These are phyloP conservation scores for Rutstroemia sp. DNA, from an alignment of 2,329 filamentous ascomycete species.

Conservation along the genomic window DNA sequence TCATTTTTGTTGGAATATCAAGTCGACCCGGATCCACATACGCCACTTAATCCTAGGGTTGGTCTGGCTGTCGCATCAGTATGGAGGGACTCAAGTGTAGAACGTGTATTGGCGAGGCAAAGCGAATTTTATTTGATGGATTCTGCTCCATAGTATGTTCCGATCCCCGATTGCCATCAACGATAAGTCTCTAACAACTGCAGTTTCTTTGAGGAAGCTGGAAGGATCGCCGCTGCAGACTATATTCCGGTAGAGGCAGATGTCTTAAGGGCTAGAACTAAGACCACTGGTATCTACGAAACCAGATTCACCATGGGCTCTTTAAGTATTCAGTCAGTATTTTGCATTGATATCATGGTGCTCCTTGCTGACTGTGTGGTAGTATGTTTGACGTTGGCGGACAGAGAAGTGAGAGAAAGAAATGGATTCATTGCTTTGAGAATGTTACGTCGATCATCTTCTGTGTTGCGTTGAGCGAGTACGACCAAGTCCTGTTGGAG, in stretches of 20 bases:
- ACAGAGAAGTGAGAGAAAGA: conserved; percentile 94
- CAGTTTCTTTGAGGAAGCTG: conserved; percentile 93
- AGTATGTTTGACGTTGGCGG: conserved; percentile 99
- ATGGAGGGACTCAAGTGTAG: conserved; percentile 83
- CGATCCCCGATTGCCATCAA: neutral
- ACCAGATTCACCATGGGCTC: conserved; percentile 98
- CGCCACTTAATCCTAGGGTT: conserved; percentile 71
- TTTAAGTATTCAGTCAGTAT: conserved; percentile 88
- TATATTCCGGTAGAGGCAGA: conserved; percentile 94
- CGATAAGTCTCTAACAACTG: conserved; percentile 12
- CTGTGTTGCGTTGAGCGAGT: conserved; percentile 95
- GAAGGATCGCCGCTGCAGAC: conserved; percentile 72
- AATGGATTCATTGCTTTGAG: conserved; percentile 99
- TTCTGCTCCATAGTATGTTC: conserved; percentile 83
- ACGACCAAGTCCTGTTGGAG: conserved; percentile 93
- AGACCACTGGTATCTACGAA: conserved; percentile 98
- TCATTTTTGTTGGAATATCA: conserved; percentile 81
- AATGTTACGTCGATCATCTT: conserved; percentile 99
- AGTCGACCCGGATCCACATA: conserved; percentile 83
- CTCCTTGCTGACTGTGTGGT: conserved; percentile 15
- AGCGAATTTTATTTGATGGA: conserved; percentile 99
- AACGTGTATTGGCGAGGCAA: conserved; percentile 81
- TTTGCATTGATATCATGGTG: conserved; percentile 1
- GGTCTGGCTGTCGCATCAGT: conserved; percentile 77
- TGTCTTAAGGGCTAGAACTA: conserved; percentile 89